A percentile compares a stretch with the other conserved stretches of the same genome.
Conservation (phyloP, 768 basidiomycete genomes). For the Lentinula raphanica region DNA sequence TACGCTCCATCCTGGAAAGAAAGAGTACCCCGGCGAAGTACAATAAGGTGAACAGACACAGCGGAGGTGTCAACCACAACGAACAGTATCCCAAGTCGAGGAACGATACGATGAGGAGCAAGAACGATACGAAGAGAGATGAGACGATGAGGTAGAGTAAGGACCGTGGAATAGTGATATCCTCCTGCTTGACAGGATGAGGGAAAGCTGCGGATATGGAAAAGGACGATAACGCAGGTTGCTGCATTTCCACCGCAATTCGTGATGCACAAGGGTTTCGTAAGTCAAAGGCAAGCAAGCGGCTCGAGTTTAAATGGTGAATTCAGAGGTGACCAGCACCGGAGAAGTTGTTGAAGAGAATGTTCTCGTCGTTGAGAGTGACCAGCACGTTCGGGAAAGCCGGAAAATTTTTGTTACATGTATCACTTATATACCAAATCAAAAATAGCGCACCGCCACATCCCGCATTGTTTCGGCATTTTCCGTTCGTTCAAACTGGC, state of each 20-base stretch:
- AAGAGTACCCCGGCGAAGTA: constrained; percentile 24
- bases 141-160: constrained; percentile 23
- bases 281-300: not conserved
- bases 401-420: not conserved
- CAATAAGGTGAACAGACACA: constrained; percentile 23
- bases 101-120: constrained; percentile 25
- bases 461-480: not conserved
- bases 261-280: not conserved
- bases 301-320: not conserved
- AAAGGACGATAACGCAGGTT: constrained; percentile 5
- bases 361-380: constrained; percentile 15
- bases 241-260: constrained; percentile 1
- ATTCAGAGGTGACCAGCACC: constrained; percentile 25
- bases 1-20: constrained; percentile 20
- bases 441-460: not conserved
- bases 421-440: not conserved
- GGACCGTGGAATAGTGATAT: constrained; percentile 18
- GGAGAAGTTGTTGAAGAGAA: constrained; percentile 8
- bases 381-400: constrained; percentile 19
- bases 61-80: constrained; percentile 26
- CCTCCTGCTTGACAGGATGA: constrained; percentile 4
- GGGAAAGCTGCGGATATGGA: constrained; percentile 1
- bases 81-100: constrained; percentile 30
- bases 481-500: too few relatives aligned
- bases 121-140: constrained; percentile 19